Conservation (phyloP, 2,329 filamentous ascomycete genomes). For the Ophiostoma novo-ulmi region DNA sequence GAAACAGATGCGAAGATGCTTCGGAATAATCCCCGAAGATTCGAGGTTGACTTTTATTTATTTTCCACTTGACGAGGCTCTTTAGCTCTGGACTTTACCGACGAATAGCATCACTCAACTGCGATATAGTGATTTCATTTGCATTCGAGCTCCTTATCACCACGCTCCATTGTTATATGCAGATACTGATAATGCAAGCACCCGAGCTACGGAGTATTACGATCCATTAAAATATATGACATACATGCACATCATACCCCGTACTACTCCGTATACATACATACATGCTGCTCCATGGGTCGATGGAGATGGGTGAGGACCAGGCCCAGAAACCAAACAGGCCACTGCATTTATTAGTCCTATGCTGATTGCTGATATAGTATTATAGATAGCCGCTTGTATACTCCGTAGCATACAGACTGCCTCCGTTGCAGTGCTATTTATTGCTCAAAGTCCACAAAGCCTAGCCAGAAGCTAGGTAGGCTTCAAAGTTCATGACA, state of each 20-base stretch:
- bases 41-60: background rate
- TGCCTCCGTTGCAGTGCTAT: background rate
- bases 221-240: background rate
- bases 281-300: background rate
- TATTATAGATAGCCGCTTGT: background rate
- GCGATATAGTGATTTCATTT: background rate
- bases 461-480: background rate
- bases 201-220: background rate
- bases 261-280: background rate
- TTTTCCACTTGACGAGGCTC: background rate
- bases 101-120: background rate
- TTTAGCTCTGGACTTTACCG: background rate
- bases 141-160: background rate
- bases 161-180: background rate
- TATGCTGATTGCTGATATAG: no score
- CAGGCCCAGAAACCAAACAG: background rate
- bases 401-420: background rate
- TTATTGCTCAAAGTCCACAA: background rate
- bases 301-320: background rate
- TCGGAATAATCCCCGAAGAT: background rate
- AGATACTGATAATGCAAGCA: background rate
- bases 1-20: background rate
- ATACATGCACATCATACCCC: constrained; percentile 3
- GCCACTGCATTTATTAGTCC: background rate
- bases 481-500: constrained; percentile 11